phyloP scores from a whole-genome alignment of 305 asterid species.

The Stenogyne calaminthoides region DNA sequence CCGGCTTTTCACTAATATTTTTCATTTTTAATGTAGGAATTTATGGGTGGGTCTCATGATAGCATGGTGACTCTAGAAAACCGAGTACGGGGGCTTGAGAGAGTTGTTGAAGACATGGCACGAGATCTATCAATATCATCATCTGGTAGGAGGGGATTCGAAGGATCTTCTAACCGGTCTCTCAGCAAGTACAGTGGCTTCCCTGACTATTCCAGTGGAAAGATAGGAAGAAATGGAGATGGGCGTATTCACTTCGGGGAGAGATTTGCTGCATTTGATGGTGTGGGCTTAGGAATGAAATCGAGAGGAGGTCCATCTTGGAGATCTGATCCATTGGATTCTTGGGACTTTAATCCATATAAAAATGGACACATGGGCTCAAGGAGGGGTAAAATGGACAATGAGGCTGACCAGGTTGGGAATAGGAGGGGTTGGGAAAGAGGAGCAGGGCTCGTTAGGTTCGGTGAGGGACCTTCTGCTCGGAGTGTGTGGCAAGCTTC shows the following conservation, averaged over 20 bases:
- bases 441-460: constrained; percentile 75
- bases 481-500: constrained; percentile 99
- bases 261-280: constrained; percentile 65
- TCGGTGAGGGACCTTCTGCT: constrained; percentile 99
- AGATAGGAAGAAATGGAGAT: constrained; percentile 66
- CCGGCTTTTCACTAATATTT: constrained; percentile 32
- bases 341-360: constrained; percentile 69
- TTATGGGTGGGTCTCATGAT: constrained; percentile 98
- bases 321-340: constrained; percentile 73
- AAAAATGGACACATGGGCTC: constrained; percentile 70
- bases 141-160: constrained; percentile 77
- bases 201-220: constrained; percentile 75
- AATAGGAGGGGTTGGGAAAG: constrained; percentile 85
- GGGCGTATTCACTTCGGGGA: constrained; percentile 69
- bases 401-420: constrained; percentile 62
- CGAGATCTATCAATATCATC: constrained; percentile 86
- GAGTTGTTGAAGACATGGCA: constrained; percentile 98
- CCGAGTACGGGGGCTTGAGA: constrained; percentile 95
- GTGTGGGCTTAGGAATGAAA: constrained; percentile 58
- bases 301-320: constrained; percentile 78
- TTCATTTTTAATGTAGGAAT: constrained; percentile 58
- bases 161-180: constrained; percentile 70
- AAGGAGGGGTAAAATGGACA: constrained; percentile 74
- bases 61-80: constrained; percentile 97
- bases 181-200: constrained; percentile 77